Base-by-base conservation (phyloP, 768 basidiomycete species). In the Tephrocybe sp. region DNA sequence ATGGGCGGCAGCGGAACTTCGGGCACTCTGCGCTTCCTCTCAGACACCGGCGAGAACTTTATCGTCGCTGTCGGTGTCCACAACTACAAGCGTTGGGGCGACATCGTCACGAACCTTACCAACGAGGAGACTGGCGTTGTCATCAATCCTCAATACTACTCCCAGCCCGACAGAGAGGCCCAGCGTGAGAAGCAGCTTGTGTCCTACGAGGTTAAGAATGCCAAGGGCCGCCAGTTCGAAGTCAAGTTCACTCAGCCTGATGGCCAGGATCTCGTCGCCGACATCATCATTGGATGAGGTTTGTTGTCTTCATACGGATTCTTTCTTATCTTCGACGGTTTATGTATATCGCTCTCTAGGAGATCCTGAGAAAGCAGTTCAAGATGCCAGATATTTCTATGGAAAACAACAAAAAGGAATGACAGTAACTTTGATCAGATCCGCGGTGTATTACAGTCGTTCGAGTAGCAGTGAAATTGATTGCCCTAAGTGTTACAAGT, bases 1-100 rank as follows among this genome's bases (percentile, higher is more conserved):
- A 72, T 71, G 64, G 59, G 55, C 26, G 65, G 63, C 4, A 75
- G 72, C 49, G 73, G 70, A 32, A 74, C 69, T 0, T 73, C 69
- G 11, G 70, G 74, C 9, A 58, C 60, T 5, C 46, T 75, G 15
- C 69, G 68, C 49, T 63, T 74, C 57, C 25, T 28, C 27, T 51
- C 58, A 4, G 59, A 61, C 37, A 56, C 38, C 6, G 65, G 59
- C 47, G 70, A 73, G 44, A 47, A 37, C 9, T 65, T 70, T 62
- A 40, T 70, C 19, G 53, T 69, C 52, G 61, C 61, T 12, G 30
- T 74, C 16, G 73, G 75, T 1, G 61, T 73, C 21, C 66, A 75
- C 62, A 68, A 69, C 61, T 64, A 67, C 60, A 65, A 63, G 52
- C 56, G 63, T 3, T 75, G 74, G 73, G 59, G 62, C 58, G 71